A percentile compares a stretch with the other conserved stretches of the same genome.
phyloP scores from a whole-genome alignment of 768 basidiomycete species.

The Chiua virens region DNA sequence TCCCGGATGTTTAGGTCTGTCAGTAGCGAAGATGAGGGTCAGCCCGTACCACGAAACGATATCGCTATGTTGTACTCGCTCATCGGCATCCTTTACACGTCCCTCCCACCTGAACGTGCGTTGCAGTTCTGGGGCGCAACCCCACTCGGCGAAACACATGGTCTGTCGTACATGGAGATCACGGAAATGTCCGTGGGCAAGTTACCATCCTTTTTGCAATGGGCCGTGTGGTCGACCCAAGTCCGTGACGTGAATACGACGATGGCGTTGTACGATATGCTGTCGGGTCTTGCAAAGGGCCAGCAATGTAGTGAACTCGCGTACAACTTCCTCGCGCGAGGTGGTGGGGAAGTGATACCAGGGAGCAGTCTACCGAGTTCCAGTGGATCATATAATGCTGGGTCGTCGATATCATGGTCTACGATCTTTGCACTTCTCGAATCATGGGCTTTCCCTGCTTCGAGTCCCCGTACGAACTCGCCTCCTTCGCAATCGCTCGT shows the following conservation, averaged over 20 bases:
- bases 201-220: conserved; percentile 78
- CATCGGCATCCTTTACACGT: conserved; percentile 76
- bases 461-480: conserved; percentile 44
- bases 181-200: conserved; percentile 62
- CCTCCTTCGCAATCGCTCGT: conserved; percentile 43
- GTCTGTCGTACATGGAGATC: conserved; percentile 54
- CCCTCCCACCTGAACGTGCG: conserved; percentile 71
- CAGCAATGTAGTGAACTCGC: conserved; percentile 83
- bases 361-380: conserved; percentile 50
- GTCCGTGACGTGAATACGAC: conserved; percentile 70
- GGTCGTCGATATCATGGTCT: conserved; percentile 73
- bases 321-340: conserved; percentile 84
- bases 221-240: conserved; percentile 87
- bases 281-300: conserved; percentile 79
- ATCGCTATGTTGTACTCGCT: conserved; percentile 83
- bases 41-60: conserved; percentile 68
- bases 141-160: conserved; percentile 40
- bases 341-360: conserved; percentile 67
- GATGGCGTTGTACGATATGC: conserved; percentile 86
- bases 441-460: conserved; percentile 63
- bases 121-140: conserved; percentile 85
- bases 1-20: conserved; percentile 53
- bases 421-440: conserved; percentile 75
- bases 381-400: conserved; percentile 38
- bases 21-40: conserved; percentile 40